Base-by-base conservation (phyloP, 768 basidiomycete species). In the Pilatotrama ljubarskyi region DNA sequence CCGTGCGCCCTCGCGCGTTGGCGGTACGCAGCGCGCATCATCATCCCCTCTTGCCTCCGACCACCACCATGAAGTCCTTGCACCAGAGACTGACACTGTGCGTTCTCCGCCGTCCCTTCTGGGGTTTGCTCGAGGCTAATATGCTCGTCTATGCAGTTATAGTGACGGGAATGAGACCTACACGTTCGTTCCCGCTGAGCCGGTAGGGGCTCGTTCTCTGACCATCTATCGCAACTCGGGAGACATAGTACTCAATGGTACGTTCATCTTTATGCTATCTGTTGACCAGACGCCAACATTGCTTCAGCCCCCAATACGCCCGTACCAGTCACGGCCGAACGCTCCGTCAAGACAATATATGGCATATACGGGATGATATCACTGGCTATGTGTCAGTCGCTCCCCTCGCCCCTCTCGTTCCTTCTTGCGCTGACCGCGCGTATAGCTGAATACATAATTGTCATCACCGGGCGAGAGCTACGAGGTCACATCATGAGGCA, bases 381-480 rank as follows among this genome's bases (percentile, higher is more conserved):
- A n/a, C 74, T 92, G 59, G 82, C 89, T 32, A 72, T 90, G 68
- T 87, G 90, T 91, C 68, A 59, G 86, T 77, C 35, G 25, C 22
- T 25, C 24, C 26, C 44, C 36, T 13, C 29, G 32, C 52, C 36
- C 10, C 5, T 17, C 35, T 18, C 11, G 20, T 13, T 20, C 9
- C 25, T 42, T 11, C n/a, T n/a, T n/a, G n/a, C n/a, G 15, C 42
- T 57, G 47, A 63, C 37, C 50, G 14, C 10, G 20, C 24, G 7
- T 60, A 37, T 63, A 98, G 96, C 95, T 69, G 97, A 98, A 75
- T 98, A 96, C 76, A 75, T 98, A 49, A 83, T 99, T 63, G 79
- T 97, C 40, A 80, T 98, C 62, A 97, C 93, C 42, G 87, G 87
- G 25, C 85, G 95, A 46, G 86, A 87, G 64, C 83, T 87, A 35